Base-by-base conservation (phyloP, 2,329 filamentous ascomycete genomes). In the Neofusicoccum sp. region DNA sequence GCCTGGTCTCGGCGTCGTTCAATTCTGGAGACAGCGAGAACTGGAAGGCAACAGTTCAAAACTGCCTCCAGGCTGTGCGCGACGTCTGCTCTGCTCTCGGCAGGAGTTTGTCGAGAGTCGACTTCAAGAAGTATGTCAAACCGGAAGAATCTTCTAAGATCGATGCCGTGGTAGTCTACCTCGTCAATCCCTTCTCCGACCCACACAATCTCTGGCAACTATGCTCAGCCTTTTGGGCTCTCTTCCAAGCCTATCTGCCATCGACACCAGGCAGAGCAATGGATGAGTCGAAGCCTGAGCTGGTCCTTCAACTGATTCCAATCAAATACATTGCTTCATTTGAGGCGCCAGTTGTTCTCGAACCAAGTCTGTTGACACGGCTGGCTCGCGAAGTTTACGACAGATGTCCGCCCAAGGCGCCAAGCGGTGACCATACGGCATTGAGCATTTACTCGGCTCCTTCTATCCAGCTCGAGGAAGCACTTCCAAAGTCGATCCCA, bases 251-350 rank as follows among this genome's bases (percentile, higher is more conserved):
- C 3, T 90, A 90, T 69, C 69, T 71, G 6, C 83, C 81, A 28
- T 73, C 85, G 49, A 75, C 79, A 3, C 83, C 83, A 50, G 82
- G 80, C 64, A 70, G 70, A 28, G 56, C 67, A 4, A 69, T 71
- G 31, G 66, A 69, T 54, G 47, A 68, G 1, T 71, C 70, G 29
- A 76, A 74, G 59, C 72, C 77, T 62, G 90, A 94, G 63, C 72
- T 95, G n/a, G 88, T 92, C 3, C 78, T 96, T 16, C 92, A 96
- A 71, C 82, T 96, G 2, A 78, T 96, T 1, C 89, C 92, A 0
- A 81, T 88, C 14, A 84, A 86, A 62, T 80, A 87, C n/a, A 76
- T 95, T 7, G 86, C 88, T 6, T 89, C 87, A 1, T 80, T 86
- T 3, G 83, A 84, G 1, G 82, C 83, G 2, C 76, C 93, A 12